Evolutionary conservation across 495 filamentous ascomycete species (phyloP), one percentile per base, ranked within the genome.

Genomic region (Astrocystis sublimbata): DNA sequence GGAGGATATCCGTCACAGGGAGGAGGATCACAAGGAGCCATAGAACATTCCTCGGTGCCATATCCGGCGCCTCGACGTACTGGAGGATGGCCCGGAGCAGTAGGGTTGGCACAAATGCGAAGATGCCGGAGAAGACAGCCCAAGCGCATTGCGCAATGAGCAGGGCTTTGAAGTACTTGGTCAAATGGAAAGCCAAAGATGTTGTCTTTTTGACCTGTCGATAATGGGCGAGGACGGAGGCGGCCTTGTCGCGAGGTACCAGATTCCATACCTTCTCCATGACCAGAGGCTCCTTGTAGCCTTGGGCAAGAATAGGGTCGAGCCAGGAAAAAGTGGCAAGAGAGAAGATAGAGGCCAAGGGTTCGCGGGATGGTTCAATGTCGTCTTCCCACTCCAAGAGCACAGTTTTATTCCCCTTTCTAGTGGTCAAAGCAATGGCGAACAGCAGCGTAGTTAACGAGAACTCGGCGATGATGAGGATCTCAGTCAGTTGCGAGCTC

Each of bases 11-110:
- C 6, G 91, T 89, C 49, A 90, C 82, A 35, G 96, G 92, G 7
- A 99, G 85, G 5, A 97, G 81, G 42, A 93, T 91, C 26, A 97
- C 93, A 71, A 92, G 96, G 38, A 99, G 84, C 96, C 96, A 99
- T 6, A 96, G 90, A 12, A 96, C 93, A 73, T 94, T 97, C 33
- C 83, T 79, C 1, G 96, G 93, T 0, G 89, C 89, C 8, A 81
- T 81, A 5, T 83, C 80, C 1, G 96, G 93, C 62, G 90, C 79
- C 73, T 99, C 91, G 15, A 98, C 88, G 68, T 97, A 97, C 70
- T 96, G 87, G 23, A 99, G 79, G 64, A 99, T 97, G 5, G 88
- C 88, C 68, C 91, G 90, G 21, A 99, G 85, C 8, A 99, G 83
- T 19, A 99, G 80, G 3, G 93, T 99, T 2, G 96, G 96, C 15